Conservation (phyloP, 1,139 yeast species). For the Suhomyces wounanorum region DNA sequence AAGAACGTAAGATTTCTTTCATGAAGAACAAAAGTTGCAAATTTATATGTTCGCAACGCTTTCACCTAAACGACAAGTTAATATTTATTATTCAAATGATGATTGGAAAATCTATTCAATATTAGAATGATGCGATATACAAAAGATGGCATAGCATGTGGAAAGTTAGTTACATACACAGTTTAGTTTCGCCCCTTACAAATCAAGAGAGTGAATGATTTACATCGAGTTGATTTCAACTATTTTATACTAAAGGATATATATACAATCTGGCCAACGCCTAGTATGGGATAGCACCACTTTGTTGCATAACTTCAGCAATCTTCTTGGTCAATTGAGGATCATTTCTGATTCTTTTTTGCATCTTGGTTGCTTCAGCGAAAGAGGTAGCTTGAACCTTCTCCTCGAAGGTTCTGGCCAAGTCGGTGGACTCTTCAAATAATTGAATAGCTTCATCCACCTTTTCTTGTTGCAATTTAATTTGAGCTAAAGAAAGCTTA, state of each 20-base stretch:
- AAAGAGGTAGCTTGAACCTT: constrained; percentile 89
- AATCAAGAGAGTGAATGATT: background rate
- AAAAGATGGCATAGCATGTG: no score
- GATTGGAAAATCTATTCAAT: no score
- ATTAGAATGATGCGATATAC: no score
- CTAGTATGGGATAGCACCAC: constrained; percentile 17
- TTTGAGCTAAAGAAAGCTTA: constrained; percentile 85
- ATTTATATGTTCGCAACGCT: background rate
- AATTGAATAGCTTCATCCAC: constrained; percentile 78
- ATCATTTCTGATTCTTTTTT: constrained; percentile 68
- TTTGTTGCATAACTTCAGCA: constrained; percentile 46
- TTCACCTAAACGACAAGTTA: no score
- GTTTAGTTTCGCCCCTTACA: no score
- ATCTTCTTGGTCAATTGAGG: constrained; percentile 55
- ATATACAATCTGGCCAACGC: constrained; percentile 7
- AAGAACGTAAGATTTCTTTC: constrained; percentile 17
- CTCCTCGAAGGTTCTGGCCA: constrained; percentile 84
- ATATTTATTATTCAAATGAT: no score
- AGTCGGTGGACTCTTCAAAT: constrained; percentile 78
- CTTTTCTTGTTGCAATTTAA: constrained; percentile 79
- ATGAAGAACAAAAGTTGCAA: constrained; percentile 8
- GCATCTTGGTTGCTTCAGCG: constrained; percentile 89
- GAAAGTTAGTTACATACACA: no score
- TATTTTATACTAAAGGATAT: constrained; percentile 3
- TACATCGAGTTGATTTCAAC: background rate